Conservation (phyloP, 2,329 filamentous ascomycete species). For the Exophiala alcalophila region DNA sequence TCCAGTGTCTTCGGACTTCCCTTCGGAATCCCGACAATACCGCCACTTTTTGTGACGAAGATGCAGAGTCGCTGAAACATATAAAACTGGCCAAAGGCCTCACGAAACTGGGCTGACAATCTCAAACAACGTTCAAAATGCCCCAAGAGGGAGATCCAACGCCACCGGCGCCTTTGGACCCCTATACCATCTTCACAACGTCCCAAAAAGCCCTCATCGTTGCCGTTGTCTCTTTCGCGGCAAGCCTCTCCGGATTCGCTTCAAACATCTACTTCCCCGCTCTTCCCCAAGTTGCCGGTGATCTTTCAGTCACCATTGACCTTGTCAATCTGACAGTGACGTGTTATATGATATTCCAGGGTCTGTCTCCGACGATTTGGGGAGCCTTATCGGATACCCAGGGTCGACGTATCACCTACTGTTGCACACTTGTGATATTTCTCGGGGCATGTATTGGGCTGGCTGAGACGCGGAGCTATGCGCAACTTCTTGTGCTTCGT, state of each 20-base stretch:
- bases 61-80: no score
- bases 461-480: conserved; percentile 39
- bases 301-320: conserved; percentile 40
- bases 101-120: no score
- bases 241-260: conserved; percentile 49
- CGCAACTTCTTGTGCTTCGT: conserved; percentile 40
- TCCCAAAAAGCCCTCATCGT: conserved; percentile 51
- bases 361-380: conserved; percentile 43
- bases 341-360: conserved; percentile 47
- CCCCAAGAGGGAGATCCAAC: neutral
- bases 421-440: conserved; percentile 41
- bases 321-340: conserved; percentile 47
- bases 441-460: conserved; percentile 43
- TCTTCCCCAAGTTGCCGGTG: conserved; percentile 41
- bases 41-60: no score
- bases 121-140: conserved; percentile 2
- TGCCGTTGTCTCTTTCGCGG: conserved; percentile 48
- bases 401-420: conserved; percentile 43
- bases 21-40: no score
- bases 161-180: conserved; percentile 24
- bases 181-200: conserved; percentile 52
- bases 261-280: conserved; percentile 50
- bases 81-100: no score
- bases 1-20: no score
- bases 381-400: conserved; percentile 41